A percentile compares a stretch with the other conserved stretches of the same genome.
phyloP scores from a whole-genome alignment of 1,284 basidiomycete species.

The Rhodofomes roseus region DNA sequence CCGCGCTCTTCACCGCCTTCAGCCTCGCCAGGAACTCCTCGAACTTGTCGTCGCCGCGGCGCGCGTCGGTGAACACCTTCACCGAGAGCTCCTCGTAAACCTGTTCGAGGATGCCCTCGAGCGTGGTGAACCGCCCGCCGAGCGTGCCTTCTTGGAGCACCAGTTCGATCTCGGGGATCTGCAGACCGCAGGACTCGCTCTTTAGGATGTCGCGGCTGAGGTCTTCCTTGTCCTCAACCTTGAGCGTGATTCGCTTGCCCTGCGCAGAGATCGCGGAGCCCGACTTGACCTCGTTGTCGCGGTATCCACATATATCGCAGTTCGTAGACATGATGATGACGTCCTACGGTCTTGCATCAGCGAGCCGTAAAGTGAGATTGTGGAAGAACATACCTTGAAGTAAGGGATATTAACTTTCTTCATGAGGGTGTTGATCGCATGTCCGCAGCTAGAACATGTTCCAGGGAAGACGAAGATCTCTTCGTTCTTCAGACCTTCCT shows the following conservation, averaged over 20 bases:
- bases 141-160: constrained; percentile 91
- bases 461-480: constrained; percentile 92
- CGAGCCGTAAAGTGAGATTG: not conserved
- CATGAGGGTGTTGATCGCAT: constrained; percentile 85
- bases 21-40: constrained; percentile 77
- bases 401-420: constrained; percentile 97
- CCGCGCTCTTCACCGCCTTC: constrained; percentile 76
- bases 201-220: constrained; percentile 94
- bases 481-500: constrained; percentile 48
- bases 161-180: constrained; percentile 94
- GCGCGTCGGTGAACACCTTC: constrained; percentile 81
- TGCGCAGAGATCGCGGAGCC: constrained; percentile 84
- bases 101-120: constrained; percentile 86
- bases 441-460: constrained; percentile 86
- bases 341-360: constrained; percentile 51
- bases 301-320: constrained; percentile 92
- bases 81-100: constrained; percentile 46
- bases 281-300: constrained; percentile 97
- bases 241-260: constrained; percentile 86
- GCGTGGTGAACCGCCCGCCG: constrained; percentile 46
- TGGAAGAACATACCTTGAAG: constrained; percentile 70
- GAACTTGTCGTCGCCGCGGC: constrained; percentile 48
- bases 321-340: constrained; percentile 99
- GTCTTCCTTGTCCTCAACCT: constrained; percentile 92
- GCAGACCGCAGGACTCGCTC: constrained; percentile 90